Evolutionary conservation across 192 early-diverging fungal genomes (phyloP).

Genomic region (Ambispora gerdemannii): DNA sequence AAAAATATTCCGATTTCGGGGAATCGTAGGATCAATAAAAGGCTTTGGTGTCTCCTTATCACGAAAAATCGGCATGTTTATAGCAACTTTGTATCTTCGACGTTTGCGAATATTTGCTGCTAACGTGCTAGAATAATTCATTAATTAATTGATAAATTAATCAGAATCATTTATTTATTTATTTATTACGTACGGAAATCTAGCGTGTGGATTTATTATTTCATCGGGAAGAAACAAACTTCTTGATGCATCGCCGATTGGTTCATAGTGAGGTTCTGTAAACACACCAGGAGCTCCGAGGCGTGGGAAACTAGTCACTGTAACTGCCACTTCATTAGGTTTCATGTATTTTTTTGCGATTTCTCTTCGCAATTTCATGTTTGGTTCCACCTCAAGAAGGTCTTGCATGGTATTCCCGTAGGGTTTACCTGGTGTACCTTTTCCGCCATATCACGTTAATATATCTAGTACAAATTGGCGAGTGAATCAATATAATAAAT

Average conservation of each 20-base stretch:
- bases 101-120: conserved; percentile 92
- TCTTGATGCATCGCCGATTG: conserved; percentile 65
- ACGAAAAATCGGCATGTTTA: conserved; percentile 95
- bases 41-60: conserved; percentile 87
- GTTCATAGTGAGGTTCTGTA: conserved; percentile 65
- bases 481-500: too few relatives aligned
- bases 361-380: conserved; percentile 79
- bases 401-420: conserved; percentile 83
- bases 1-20: conserved; percentile 56
- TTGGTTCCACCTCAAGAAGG: conserved; percentile 78
- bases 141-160: conserved; percentile 1
- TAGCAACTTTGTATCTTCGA: conserved; percentile 89
- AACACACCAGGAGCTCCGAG: conserved; percentile 81
- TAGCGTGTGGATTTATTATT: conserved; percentile 90
- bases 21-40: conserved; percentile 76
- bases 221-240: conserved; percentile 93
- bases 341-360: conserved; percentile 60
- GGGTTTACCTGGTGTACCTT: conserved; percentile 85
- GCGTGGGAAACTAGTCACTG: conserved; percentile 84
- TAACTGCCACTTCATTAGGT: conserved; percentile 72
- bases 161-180: conserved; percentile 21
- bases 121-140: conserved; percentile 56
- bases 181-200: conserved; percentile 68
- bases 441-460: too few relatives aligned
- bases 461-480: too few relatives aligned